Evolutionary conservation across 805 yeast species (phyloP), one percentile per base, ranked within the genome.

Genomic region (Saturnispora bothae): DNA sequence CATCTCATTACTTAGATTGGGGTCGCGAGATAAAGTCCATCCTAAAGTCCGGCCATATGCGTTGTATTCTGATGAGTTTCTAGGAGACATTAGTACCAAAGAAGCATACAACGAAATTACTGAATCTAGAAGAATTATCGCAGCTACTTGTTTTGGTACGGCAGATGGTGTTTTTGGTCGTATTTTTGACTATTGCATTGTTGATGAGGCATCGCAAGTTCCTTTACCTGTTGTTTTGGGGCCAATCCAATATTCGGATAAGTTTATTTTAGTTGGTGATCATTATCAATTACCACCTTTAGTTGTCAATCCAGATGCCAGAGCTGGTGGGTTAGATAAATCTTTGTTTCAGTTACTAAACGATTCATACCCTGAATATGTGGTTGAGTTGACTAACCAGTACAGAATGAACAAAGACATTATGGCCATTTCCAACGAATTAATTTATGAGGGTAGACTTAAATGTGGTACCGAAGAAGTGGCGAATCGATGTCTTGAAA

Each of bases 141-240:
- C 96, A 0, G 71, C 86, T 2, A 92, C 98, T 0, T 83, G 95
- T 51, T 63, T 89, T 31, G 88, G 94, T 0, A 69, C 85, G 14
- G 67, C 61, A 26, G 84, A 79, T 51, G 65, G 76, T 52, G 56
- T 76, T 3, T 78, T 86, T 49, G 63, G 55, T 16, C 64, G 50
- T 25, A 66, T 62, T 13, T 92, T 92, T 57, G 98, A 92, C 51
- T 89, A 83, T 53, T 94, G 96, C 53, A 86, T 92, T 30, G 71
- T 92, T 31, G 99, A 92, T 56, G 99, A 92, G 56, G 97, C 97
- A 0, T 86, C 96, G 1, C 98, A 92, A 52, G 83, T 89, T 1
- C 80, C 96, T 0, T 67, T 89, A 68, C 98, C 99, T 0, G 68
- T 83, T 5, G 82, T 94, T 48, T 57, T 92, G 21, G 98, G 97